Evolutionary conservation across 73 alveolate genomes (phyloP).

Genomic region (Tetrahymena borealis): DNA sequence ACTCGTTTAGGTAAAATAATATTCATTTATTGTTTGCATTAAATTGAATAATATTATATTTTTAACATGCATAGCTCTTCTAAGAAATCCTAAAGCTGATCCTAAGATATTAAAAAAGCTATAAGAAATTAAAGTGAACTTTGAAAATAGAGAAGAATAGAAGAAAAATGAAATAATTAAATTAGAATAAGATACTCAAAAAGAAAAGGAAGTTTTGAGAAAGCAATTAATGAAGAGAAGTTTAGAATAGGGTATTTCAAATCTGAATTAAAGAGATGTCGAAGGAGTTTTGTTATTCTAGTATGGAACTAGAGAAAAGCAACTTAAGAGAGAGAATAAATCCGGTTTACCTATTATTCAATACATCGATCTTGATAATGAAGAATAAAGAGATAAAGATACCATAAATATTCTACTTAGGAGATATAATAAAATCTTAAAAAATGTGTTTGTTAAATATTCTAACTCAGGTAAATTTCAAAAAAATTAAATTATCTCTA

Average conservation of each 20-base stretch:
- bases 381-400: constrained; percentile 69
- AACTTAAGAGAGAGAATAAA: constrained; percentile 10
- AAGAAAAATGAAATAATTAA: constrained; percentile 27
- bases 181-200: constrained; percentile 27
- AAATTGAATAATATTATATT: constrained; percentile 2
- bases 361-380: constrained; percentile 54
- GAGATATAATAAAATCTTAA: constrained; percentile 52
- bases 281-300: constrained; percentile 37
- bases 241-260: constrained; percentile 38
- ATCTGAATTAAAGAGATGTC: constrained; percentile 19
- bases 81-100: constrained; percentile 51
- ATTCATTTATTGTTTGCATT: background rate
- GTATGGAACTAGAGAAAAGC: constrained; percentile 45
- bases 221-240: constrained; percentile 58
- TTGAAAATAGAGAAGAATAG: constrained; percentile 40
- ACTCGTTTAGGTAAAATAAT: background rate
- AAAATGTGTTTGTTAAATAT: constrained; percentile 55
- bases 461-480: constrained; percentile 51
- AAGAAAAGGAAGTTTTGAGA: constrained; percentile 26
- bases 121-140: constrained; percentile 22
- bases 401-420: constrained; percentile 48
- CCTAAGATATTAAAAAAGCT: constrained; percentile 44
- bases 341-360: constrained; percentile 22
- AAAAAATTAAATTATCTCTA: background rate
- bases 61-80: constrained; percentile 41